Conservation (phyloP, 2,329 filamentous ascomycete genomes). For the Truncatella angustata region DNA sequence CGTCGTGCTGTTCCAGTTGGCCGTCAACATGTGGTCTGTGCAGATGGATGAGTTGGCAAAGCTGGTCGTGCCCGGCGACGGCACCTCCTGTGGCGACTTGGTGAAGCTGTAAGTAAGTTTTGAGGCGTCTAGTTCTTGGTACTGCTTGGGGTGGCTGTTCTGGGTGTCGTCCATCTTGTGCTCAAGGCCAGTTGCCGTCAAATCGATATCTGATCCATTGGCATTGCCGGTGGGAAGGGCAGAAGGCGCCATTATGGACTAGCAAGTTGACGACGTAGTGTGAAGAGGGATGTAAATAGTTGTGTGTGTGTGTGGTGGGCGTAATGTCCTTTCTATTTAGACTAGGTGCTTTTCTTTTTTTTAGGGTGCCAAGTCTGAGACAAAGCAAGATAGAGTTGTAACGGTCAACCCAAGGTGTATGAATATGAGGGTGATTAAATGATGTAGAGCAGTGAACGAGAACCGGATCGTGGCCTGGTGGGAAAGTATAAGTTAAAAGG, state of each 20-base stretch:
- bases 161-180: slow-evolving; percentile 42
- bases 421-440: background rate
- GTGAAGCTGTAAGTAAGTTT: slow-evolving; percentile 52
- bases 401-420: background rate
- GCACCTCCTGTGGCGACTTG: slow-evolving; percentile 24
- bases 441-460: background rate
- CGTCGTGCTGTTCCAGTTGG: slow-evolving; percentile 54
- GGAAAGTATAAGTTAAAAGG: slow-evolving; percentile 8
- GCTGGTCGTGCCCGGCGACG: slow-evolving; percentile 24
- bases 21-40: slow-evolving; percentile 86
- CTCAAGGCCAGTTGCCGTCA: slow-evolving; percentile 50
- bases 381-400: slow-evolving; percentile 1
- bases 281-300: background rate
- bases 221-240: slow-evolving; percentile 36
- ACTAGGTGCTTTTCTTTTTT: background rate
- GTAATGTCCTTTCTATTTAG: background rate
- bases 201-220: slow-evolving; percentile 46
- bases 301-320: background rate
- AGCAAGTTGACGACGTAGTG: background rate
- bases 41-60: slow-evolving; percentile 49
- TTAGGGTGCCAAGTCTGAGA: background rate
- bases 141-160: slow-evolving; percentile 27
- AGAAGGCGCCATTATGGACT: slow-evolving; percentile 47
- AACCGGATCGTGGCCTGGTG: background rate
- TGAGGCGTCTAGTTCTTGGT: slow-evolving; percentile 61